phyloP scores from a whole-genome alignment of 2,329 filamentous ascomycete species.

The Pseudogymnoascus sp. region DNA sequence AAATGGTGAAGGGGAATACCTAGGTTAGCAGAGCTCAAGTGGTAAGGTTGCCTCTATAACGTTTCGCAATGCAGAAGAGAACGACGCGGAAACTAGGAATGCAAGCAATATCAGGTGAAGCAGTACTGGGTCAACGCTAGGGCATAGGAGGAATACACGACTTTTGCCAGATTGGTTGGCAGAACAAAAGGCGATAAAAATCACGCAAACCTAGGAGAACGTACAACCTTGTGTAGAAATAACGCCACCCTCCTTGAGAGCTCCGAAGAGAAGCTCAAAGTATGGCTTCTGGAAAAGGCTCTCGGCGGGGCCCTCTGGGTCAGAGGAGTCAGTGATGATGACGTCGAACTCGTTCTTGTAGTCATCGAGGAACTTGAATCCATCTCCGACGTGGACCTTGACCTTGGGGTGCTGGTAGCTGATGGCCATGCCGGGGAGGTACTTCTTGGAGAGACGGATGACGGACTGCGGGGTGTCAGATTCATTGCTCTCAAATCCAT shows the following conservation, averaged over 20 bases:
- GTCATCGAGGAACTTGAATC: conserved; percentile 96
- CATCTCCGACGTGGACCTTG: conserved; percentile 87
- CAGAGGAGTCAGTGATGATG: conserved; percentile 98
- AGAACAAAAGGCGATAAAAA: conserved; percentile 12
- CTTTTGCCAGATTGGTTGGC: neutral
- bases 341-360: conserved; percentile 98
- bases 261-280: conserved; percentile 87
- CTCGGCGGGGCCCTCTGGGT: conserved; percentile 95
- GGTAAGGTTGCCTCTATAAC: conserved; percentile 6
- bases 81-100: neutral
- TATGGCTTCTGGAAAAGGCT: conserved; percentile 97
- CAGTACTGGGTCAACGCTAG: neutral
- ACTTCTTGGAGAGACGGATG: conserved; percentile 96
- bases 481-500: neutral
- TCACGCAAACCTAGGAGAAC: conserved; percentile 55
- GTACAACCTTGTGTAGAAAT: conserved; percentile 99
- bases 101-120: conserved; percentile 1
- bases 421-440: conserved; percentile 86
- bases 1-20: neutral
- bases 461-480: conserved; percentile 54
- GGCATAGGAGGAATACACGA: neutral
- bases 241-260: conserved; percentile 89
- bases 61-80: neutral
- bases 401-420: conserved; percentile 92
- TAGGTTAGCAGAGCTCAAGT: conserved; percentile 8